These are phyloP conservation scores for Phaeosphaeriaceae sp. DNA, from an alignment of 2,329 filamentous ascomycete genomes.

Conservation along the genomic window DNA sequence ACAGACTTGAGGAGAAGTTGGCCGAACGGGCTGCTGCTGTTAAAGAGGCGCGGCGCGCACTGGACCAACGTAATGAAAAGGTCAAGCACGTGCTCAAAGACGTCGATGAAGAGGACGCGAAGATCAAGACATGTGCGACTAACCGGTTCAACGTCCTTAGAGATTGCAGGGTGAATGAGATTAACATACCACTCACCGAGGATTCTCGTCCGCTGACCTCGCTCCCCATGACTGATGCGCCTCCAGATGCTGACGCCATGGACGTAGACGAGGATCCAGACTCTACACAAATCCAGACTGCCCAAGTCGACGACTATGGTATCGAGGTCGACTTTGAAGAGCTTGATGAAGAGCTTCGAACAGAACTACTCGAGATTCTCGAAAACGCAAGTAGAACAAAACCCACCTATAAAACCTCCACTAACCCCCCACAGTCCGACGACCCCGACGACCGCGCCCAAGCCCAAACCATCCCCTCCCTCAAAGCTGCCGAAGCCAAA, in stretches of 20 bases:
- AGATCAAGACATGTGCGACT: slow-evolving; percentile 83
- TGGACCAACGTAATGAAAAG: slow-evolving; percentile 83
- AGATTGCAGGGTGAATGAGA: slow-evolving; percentile 91
- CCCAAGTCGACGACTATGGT: slow-evolving; percentile 83
- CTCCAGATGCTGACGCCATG: slow-evolving; percentile 84
- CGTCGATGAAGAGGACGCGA: slow-evolving; percentile 79
- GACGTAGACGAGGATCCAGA: slow-evolving; percentile 76
- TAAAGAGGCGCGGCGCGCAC: slow-evolving; percentile 76
- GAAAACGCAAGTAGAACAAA: slow-evolving; percentile 42
- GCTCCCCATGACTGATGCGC: slow-evolving; percentile 84
- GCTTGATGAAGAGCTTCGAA: slow-evolving; percentile 77
- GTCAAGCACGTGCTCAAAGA: slow-evolving; percentile 78
- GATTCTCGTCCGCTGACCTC: slow-evolving; percentile 76
- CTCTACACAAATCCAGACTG: slow-evolving; percentile 57
- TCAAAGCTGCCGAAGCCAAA: slow-evolving; percentile 66
- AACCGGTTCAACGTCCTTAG: slow-evolving; percentile 83
- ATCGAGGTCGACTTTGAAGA: slow-evolving; percentile 86
- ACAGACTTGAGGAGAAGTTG: slow-evolving; percentile 71
- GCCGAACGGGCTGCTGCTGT: slow-evolving; percentile 76
- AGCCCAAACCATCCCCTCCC: slow-evolving; percentile 21
- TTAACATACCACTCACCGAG: slow-evolving; percentile 78
- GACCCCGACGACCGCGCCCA: slow-evolving; percentile 60
- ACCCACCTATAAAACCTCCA: background rate
- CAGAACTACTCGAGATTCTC: slow-evolving; percentile 51
- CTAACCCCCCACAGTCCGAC: slow-evolving; percentile 60